A percentile compares a stretch with the other conserved stretches of the same genome.
phyloP scores from a whole-genome alignment of 1,284 basidiomycete genomes.

The Boletus semigastroideus region DNA sequence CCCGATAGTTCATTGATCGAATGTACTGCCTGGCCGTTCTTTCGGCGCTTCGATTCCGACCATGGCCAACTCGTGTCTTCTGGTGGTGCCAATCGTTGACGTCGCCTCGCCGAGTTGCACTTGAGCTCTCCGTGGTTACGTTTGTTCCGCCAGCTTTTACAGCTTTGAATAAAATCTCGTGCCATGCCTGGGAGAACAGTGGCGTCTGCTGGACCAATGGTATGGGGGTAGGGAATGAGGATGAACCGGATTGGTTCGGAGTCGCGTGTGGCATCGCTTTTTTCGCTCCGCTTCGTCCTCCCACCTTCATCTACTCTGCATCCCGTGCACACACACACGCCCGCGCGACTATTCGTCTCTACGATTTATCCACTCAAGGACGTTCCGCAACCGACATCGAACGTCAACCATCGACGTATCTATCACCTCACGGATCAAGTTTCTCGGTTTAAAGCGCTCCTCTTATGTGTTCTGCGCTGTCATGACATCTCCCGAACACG shows the following conservation, averaged over 20 bases:
- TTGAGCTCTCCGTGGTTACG: too few species aligned
- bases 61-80: too few species aligned
- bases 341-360: background rate
- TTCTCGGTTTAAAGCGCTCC: background rate
- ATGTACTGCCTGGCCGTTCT: too few species aligned
- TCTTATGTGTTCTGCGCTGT: constrained; percentile 17
- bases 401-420: background rate
- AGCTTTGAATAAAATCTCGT: too few species aligned
- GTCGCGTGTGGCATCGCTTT: background rate
- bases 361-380: background rate
- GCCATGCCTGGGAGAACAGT: too few species aligned
- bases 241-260: background rate
- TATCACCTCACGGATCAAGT: background rate
- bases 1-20: too few species aligned
- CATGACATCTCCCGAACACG: constrained; percentile 30
- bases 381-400: background rate
- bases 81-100: too few species aligned
- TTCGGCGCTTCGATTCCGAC: too few species aligned
- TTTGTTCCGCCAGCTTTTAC: too few species aligned
- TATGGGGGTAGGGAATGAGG: too few species aligned
- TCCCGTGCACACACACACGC: background rate
- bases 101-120: too few species aligned
- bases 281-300: background rate
- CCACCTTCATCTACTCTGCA: background rate
- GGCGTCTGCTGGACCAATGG: too few species aligned